phyloP scores from a whole-genome alignment of 2,329 filamentous ascomycete genomes.

The Ceratocystiopsis sp. region DNA sequence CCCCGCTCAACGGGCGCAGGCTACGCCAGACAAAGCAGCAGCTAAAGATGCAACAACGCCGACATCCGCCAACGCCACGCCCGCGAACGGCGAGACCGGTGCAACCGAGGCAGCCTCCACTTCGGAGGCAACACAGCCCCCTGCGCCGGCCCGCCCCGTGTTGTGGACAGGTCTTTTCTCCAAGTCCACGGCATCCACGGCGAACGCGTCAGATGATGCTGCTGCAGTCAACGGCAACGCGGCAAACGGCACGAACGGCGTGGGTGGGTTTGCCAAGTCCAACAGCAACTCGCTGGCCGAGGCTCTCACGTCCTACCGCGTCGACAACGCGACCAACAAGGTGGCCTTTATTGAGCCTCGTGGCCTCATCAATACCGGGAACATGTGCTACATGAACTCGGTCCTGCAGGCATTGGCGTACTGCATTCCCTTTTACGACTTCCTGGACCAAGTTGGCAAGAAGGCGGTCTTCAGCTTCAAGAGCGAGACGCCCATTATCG shows the following conservation, averaged over 20 bases:
- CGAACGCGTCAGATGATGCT: neutral
- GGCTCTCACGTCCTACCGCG: slow-evolving; percentile 56
- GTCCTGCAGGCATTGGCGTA: slow-evolving; percentile 92
- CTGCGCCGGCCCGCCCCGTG: slow-evolving; percentile 14
- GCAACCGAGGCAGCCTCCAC: neutral
- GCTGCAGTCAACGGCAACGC: slow-evolving; percentile 4
- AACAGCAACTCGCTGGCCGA: slow-evolving; percentile 51
- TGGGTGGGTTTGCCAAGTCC: slow-evolving; percentile 24
- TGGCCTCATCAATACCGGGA: slow-evolving; percentile 89
- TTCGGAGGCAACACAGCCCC: slow-evolving; percentile 2
- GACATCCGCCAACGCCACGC: neutral
- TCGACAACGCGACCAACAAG: slow-evolving; percentile 41
- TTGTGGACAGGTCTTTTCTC: slow-evolving; percentile 23
- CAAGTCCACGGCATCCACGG: slow-evolving; percentile 11
- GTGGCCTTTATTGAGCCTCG: slow-evolving; percentile 78
- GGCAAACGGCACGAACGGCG: slow-evolving; percentile 12
- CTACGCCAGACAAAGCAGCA: too few relatives aligned
- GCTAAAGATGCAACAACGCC: slow-evolving; percentile 1
- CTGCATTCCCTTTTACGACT: slow-evolving; percentile 86
- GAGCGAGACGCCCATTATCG: slow-evolving; percentile 80
- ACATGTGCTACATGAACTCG: slow-evolving; percentile 99
- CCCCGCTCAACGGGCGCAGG: slow-evolving; percentile 24
- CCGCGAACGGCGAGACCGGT: neutral
- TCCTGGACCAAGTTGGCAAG: slow-evolving; percentile 73
- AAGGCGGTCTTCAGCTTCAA: slow-evolving; percentile 83